Percentiles rank a stretch among this genome's conserved stretches.
phyloP scores from a whole-genome alignment of 495 filamentous ascomycete species.

The Trichocladium uniseriatum region DNA sequence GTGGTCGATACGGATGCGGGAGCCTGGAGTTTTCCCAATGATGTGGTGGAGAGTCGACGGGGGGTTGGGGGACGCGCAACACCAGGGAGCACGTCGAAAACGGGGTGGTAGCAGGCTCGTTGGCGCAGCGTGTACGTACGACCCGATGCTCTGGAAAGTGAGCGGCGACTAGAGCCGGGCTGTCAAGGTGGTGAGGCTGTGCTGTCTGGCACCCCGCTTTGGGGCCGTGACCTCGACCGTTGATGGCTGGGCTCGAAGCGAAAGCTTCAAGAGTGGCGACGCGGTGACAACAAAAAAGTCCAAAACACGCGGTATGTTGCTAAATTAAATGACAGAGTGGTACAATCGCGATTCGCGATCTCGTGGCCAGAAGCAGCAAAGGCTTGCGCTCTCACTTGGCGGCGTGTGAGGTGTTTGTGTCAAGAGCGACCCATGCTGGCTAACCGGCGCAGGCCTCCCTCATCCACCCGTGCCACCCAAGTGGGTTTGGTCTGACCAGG shows the following conservation, averaged over 20 bases:
- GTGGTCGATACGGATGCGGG: no score
- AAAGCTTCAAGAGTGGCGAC: neutral
- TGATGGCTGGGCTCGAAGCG: neutral
- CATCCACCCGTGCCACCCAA: neutral
- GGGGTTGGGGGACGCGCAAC: constrained; percentile 5
- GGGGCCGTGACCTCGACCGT: neutral
- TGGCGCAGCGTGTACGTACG: constrained; percentile 2
- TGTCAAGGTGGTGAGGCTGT: constrained; percentile 25
- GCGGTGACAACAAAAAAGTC: neutral
- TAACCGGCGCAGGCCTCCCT: neutral
- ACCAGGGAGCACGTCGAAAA: constrained; percentile 1
- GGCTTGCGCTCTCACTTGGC: neutral
- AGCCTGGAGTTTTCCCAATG: no score
- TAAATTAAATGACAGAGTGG: neutral
- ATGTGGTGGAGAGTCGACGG: neutral
- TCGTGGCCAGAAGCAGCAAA: neutral
- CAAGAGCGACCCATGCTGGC: neutral
- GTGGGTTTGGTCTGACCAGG: no score
- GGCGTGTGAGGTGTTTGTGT: constrained; percentile 7
- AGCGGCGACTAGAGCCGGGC: constrained; percentile 6
- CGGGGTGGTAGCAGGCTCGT: constrained; percentile 1
- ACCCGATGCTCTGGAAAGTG: constrained; percentile 4
- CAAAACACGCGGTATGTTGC: neutral
- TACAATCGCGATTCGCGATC: neutral
- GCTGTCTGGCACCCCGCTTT: constrained; percentile 22